Base-by-base conservation (phyloP, 345 rosid species). In the Brassica rapa region DNA sequence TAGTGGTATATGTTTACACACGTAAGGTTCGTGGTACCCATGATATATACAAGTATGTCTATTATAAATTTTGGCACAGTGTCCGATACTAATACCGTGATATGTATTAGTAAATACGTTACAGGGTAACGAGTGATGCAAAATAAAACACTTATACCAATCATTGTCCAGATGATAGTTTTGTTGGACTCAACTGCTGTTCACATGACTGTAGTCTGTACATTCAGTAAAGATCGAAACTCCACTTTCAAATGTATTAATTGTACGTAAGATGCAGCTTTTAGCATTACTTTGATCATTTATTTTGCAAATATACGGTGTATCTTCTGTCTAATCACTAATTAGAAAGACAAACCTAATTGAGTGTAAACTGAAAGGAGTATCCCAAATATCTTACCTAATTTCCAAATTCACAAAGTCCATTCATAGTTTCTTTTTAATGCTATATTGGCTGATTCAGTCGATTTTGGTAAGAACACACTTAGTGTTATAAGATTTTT, bases 131-230 rank as follows among this genome's bases (percentile, higher is more conserved):
- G 35, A 68, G 73, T 68, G 79, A 68, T 43, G 33, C 62, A 60
- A 12, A 68, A 60, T 1, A n/a, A 76, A 76, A 68, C 80, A 76
- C 69, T 76, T 61, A 0, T 46, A 33, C 39, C 33, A 4, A 23
- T 33, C 74, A 60, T 46, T 29, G 69, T 68, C 35, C 69, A 43
- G 62, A 46, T 61, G 29, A 14, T 43, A 30, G 32, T 60, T 59
- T 23, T 67, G 68, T 76, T 68, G 25, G 68, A 12, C 33, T 68
- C 68, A 68, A 60, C 73, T 1, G 49, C 12, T 59, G 30, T 59
- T 76, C 73, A 59, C 27, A 46, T 8, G 62, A 43, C 32, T 57
- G 23, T 16, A 25, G 21, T 8, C 21, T 29, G 10, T 61, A 56
- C 23, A 15, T 23, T 66, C 29, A 57, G 56, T 55, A 6, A 27